Percentiles rank a stretch among this genome's conserved stretches.
phyloP scores from a whole-genome alignment of 805 yeast genomes.

The Metschnikowia picachoensis region DNA sequence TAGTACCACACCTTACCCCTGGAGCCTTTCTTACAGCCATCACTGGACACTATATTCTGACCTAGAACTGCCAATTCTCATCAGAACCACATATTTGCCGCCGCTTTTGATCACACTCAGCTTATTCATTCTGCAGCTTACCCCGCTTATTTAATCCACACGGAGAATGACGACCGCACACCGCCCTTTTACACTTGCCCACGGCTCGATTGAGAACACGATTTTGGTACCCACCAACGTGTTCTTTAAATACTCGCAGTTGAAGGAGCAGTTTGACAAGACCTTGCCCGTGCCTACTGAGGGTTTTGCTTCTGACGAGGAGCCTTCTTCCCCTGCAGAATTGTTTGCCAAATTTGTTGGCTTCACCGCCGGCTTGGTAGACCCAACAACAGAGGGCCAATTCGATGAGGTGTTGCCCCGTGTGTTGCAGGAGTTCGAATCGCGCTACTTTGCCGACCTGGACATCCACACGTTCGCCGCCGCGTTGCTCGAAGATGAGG shows the following conservation, averaged over 20 bases:
- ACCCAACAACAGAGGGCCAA: slow-evolving; percentile 48
- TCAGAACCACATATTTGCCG: too few relatives aligned
- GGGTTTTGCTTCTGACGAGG: slow-evolving; percentile 79
- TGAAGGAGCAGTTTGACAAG: slow-evolving; percentile 80
- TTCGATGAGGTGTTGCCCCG: slow-evolving; percentile 67
- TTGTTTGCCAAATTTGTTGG: slow-evolving; percentile 82
- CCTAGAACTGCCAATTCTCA: not conserved
- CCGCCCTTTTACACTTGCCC: slow-evolving; percentile 79
- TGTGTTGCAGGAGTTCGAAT: slow-evolving; percentile 79
- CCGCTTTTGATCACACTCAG: not conserved
- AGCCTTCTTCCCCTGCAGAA: slow-evolving; percentile 84
- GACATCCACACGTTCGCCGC: slow-evolving; percentile 92
- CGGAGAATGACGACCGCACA: slow-evolving; percentile 25
- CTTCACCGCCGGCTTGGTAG: slow-evolving; percentile 50
- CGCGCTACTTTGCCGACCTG: slow-evolving; percentile 54
- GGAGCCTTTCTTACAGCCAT: not conserved
- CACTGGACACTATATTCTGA: not conserved
- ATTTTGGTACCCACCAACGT: slow-evolving; percentile 79
- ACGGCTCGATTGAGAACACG: slow-evolving; percentile 86
- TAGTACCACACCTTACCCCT: not conserved
- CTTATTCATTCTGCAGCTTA: not conserved
- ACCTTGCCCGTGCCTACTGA: slow-evolving; percentile 78
- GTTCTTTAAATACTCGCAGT: slow-evolving; percentile 77
- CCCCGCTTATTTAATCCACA: not conserved
- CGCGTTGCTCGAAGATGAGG: slow-evolving; percentile 50